Evolutionary conservation across 345 rosid genomes (phyloP).

Genomic region (Citrus reticulata): DNA sequence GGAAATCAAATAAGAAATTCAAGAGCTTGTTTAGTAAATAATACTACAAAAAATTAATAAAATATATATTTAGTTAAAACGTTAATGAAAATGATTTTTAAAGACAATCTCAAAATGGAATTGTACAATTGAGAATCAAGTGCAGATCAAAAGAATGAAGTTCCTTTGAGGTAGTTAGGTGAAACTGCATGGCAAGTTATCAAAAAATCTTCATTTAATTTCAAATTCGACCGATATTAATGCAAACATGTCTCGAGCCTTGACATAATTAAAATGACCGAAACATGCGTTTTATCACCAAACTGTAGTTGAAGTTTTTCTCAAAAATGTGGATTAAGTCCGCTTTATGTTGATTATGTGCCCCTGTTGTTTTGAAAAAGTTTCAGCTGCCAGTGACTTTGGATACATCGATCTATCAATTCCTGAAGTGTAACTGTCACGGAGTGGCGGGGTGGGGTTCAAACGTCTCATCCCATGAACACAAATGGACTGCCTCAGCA

Average conservation of each 20-base stretch:
- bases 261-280: not conserved
- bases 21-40: not conserved
- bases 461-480: not conserved
- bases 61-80: not conserved
- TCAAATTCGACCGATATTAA: not conserved
- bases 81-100: not conserved
- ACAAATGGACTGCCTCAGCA: conserved; percentile 1
- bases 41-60: not conserved
- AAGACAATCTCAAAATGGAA: not conserved
- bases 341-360: not conserved
- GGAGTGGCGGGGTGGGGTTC: not conserved
- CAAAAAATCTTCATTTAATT: not conserved
- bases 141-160: too few relatives aligned
- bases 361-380: not conserved
- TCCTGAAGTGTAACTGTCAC: not conserved
- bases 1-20: not conserved
- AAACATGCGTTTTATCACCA: not conserved
- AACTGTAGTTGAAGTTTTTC: not conserved
- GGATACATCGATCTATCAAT: not conserved
- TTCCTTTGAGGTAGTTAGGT: too few relatives aligned
- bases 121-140: not conserved
- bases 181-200: too few relatives aligned
- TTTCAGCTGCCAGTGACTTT: not conserved
- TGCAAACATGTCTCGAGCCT: not conserved
- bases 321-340: not conserved